Evolutionary conservation across 768 basidiomycete species (phyloP), one percentile per base, ranked within the genome.

Genomic region (Boletus sp.): DNA sequence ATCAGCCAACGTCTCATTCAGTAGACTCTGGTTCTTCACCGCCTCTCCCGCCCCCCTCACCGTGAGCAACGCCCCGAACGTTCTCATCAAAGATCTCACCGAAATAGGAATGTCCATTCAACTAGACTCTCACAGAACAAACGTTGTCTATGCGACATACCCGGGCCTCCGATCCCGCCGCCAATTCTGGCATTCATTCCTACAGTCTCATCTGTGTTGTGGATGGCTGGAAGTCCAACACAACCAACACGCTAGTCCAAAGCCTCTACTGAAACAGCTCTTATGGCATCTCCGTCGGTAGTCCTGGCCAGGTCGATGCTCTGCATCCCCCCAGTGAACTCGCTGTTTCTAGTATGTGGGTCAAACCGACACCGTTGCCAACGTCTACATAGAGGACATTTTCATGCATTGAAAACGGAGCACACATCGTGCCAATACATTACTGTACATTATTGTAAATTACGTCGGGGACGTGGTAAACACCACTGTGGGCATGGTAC

Each of bases 301-400:
- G 77, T 27, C 67, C 80, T 2, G 79, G 77, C 9, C 77, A 79
- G n/a, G n/a, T n/a, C n/a, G n/a, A n/a, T n/a, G n/a, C n/a, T n/a
- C n/a, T n/a, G n/a, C n/a, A n/a, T n/a, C n/a, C n/a, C n/a, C n/a
- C n/a, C n/a, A n/a, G n/a, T n/a, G n/a, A n/a, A n/a, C n/a, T n/a
- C n/a, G n/a, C n/a, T n/a, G n/a, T n/a, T n/a, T n/a, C 37, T 19
- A 75, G 72, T 75, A 72, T 48, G 69, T 74, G 2, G 69, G 72
- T 7, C 67, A 69, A 54, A 70, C 65, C 23, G 77, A 79, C 41
- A 76, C 79, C 45, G 76, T 78, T 29, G 72, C 72, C 25, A 76
- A 80, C 62, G 66, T 80, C 46, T 69, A 63, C 25, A 75, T 73
- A 33, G 64, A 66, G 27, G 75, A 79, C 52, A 65, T 80, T 34